Base-by-base conservation (phyloP, 176 grass and related monocot genomes). In the Oropetium thomaeum region DNA sequence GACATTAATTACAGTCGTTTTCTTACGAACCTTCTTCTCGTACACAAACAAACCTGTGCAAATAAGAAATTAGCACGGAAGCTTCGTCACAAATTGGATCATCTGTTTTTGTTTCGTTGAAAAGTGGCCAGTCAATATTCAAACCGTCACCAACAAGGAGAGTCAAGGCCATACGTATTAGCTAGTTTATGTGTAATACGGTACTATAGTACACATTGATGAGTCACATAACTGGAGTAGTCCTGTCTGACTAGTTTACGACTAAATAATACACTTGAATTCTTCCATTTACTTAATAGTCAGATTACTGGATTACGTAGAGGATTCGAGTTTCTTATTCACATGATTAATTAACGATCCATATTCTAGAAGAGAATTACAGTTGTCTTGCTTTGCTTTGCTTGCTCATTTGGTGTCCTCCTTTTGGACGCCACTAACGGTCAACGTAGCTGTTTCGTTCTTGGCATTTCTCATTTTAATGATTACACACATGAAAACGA, bases 181-280 rank as follows among this genome's bases (percentile, higher is more conserved):
- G n/a, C n/a, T n/a, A n/a, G n/a, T n/a, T n/a, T 29, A 58, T 25
- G 29, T 39, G 15, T 1, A 9, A 17, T 17, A 52, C 42, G 28
- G 20, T 19, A 35, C 2, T 53, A 2, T 25, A 41, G 22, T 16
- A 45, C 12, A 10, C 40, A 9, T 11, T 27, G 22, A 33, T 35
- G 43, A 45, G 37, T 87, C 72, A 87, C 72, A 55, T 58, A 3
- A 27, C 42, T 48, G 58, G 65, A 70, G 80, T 15, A 65, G 45
- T 12, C 69, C 12, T 35, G 37, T 5, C 5, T 29, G 48, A 38
- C 62, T 75, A 38, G 34, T 59, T 37, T 67, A 45, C 0, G 44
- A 81, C 79, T 66, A 58, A 82, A 11, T 66, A 58, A 82, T 17
- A 58, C 33, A 4, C 10, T 28, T 42, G 38, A 42, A 27, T 25